Percentiles rank a stretch among this genome's conserved stretches.
Conservation (phyloP, 257 asterid genomes). For the Handroanthus guayacan region DNA sequence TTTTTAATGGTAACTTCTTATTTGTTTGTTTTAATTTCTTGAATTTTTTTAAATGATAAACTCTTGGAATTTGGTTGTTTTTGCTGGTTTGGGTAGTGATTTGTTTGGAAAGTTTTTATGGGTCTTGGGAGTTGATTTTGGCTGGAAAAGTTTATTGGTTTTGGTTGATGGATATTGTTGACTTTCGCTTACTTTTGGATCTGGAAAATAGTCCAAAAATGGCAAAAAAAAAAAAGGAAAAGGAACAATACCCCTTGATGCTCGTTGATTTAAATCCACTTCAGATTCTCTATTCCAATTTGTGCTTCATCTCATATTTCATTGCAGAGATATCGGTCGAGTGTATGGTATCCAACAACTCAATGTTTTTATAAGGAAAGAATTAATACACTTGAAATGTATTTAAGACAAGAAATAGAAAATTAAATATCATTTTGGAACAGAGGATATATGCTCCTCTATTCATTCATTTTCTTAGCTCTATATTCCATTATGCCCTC, state of each 20-base stretch:
- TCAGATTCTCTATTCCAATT: no score
- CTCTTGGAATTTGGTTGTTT: background rate
- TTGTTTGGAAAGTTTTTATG: background rate
- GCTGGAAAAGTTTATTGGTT: slow-evolving; percentile 31
- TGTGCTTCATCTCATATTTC: no score
- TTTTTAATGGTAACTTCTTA: slow-evolving; percentile 66
- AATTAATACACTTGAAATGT: no score
- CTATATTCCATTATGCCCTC: background rate
- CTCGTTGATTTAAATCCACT: background rate
- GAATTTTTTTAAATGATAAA: background rate
- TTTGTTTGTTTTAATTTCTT: background rate
- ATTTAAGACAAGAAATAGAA: no score
- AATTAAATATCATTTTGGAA: no score
- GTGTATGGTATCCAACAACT: no score
- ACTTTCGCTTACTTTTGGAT: slow-evolving; percentile 37
- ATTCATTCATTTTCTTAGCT: slow-evolving; percentile 1
- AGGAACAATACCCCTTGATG: background rate
- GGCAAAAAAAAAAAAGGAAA: background rate
- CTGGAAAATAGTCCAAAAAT: slow-evolving; percentile 22
- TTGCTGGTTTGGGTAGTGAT: background rate
- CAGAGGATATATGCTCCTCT: background rate
- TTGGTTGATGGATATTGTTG: slow-evolving; percentile 36
- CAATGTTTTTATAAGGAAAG: no score
- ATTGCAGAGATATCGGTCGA: no score
- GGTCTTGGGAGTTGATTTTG: slow-evolving; percentile 7